Base-by-base conservation (phyloP, 331 rosid species). In the Malus hybrid region DNA sequence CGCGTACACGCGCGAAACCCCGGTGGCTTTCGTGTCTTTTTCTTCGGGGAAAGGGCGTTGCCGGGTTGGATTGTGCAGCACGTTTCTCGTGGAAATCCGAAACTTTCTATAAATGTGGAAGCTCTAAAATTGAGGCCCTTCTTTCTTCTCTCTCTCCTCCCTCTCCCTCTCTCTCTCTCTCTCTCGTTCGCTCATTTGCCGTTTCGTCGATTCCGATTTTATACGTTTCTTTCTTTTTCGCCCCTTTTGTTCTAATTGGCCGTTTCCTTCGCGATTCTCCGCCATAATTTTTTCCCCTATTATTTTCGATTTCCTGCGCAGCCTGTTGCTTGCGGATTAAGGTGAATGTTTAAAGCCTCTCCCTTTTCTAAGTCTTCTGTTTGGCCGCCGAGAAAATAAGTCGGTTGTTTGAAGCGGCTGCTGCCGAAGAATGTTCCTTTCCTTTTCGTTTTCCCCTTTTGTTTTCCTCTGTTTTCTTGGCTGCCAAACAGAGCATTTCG, bases 91-190 rank as follows among this genome's bases (percentile, higher is more conserved):
- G 54, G 32, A 67, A 7, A 13, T 73, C 86, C 56, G 44, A 85
- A 78, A 73, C 69, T 72, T 7, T 50, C 80, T 87, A 89, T 87
- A 89, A 83, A 91, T 85, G 78, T 78, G 69, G 1, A 20, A 10
- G 5, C 60, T 33, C 80, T 48, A 1, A 27, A 1, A 1, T 2
- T 1, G 6, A 5, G 1, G 60, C 2, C 56, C 74, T 64, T 71
- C 75, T 61, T 14, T 22, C 33, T n/a, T 61, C 22, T 22, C 33
- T n/a, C 28, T 31, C 42, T 27, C 50, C 3, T 59, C 39, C 44
- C 62, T 2, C 15, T 46, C 18, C 0, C 6, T 4, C 18, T 14
- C 19, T 50, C 55, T 5, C 6, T 4, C 18, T 14, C 19, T 50
- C 55, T 5, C 55, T 24, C n/a, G 10, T 60, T 74, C 79, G 80